phyloP scores from a whole-genome alignment of 2,329 filamentous ascomycete species.

The Aspergillus terreus region DNA sequence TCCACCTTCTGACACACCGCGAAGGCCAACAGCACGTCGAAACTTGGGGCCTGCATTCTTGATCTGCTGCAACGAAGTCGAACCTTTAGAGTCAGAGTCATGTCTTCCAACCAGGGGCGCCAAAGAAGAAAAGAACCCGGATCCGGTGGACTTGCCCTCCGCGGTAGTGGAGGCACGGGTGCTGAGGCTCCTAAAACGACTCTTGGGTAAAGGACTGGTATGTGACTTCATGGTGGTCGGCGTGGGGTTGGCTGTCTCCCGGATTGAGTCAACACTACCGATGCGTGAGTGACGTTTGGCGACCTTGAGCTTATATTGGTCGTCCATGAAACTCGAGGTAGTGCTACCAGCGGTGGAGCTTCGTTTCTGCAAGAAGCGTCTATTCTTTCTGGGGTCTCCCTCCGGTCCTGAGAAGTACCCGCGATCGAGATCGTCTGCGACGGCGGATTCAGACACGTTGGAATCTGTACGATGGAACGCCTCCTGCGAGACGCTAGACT shows the following conservation, averaged over 20 bases:
- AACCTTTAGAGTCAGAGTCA: conserved; percentile 50
- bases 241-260: conserved; percentile 50
- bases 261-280: conserved; percentile 72
- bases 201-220: conserved; percentile 50
- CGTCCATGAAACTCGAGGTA: conserved; percentile 72
- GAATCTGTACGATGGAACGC: conserved; percentile 16
- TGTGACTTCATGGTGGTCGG: conserved; percentile 67
- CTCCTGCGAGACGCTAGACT: conserved; percentile 15
- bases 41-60: conserved; percentile 59
- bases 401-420: conserved; percentile 94
- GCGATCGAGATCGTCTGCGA: conserved; percentile 64
- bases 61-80: conserved; percentile 46
- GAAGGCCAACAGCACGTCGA: conserved; percentile 63
- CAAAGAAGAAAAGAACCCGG: conserved; percentile 44
- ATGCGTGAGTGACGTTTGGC: conserved; percentile 72
- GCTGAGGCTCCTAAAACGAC: conserved; percentile 57
- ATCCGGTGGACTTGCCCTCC: conserved; percentile 47
- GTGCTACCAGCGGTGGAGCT: conserved; percentile 36
- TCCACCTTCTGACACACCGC: conserved; percentile 73
- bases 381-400: conserved; percentile 64
- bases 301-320: conserved; percentile 63
- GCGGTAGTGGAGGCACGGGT: conserved; percentile 48
- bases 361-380: conserved; percentile 79
- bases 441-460: conserved; percentile 30
- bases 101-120: conserved; percentile 44